Conservation (phyloP, 2,329 filamentous ascomycete species). For the Cryphonectria parasitica region DNA sequence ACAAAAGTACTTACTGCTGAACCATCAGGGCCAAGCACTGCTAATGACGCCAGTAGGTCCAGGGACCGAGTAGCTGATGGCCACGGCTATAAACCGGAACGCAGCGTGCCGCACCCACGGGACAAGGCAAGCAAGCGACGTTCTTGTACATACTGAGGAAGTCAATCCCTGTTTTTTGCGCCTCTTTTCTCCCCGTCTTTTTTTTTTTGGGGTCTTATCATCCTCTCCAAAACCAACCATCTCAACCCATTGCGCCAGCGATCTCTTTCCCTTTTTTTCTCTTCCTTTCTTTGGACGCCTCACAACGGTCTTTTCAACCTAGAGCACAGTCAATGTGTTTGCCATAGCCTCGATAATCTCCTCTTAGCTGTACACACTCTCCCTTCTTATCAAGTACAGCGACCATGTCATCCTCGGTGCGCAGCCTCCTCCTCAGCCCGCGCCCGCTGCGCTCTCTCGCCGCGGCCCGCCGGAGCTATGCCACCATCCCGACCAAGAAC, state of each 20-base stretch:
- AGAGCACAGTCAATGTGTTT: not conserved
- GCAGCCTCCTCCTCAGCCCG: slow-evolving; percentile 37
- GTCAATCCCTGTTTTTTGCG: not conserved
- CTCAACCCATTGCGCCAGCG: not conserved
- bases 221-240: not conserved
- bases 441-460: slow-evolving; percentile 34
- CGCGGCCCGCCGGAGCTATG: slow-evolving; percentile 31
- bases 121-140: not conserved
- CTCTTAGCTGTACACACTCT: not conserved
- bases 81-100: too few species aligned
- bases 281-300: not conserved
- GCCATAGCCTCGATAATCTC: not conserved
- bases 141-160: not conserved
- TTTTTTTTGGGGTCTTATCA: not conserved
- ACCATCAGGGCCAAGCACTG: too few species aligned
- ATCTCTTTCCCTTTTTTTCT: too few species aligned
- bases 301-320: not conserved
- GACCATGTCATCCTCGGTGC: slow-evolving; percentile 25
- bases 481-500: slow-evolving; percentile 37
- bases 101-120: not conserved
- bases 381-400: not conserved
- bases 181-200: not conserved
- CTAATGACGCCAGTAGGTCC: too few species aligned
- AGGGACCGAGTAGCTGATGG: too few species aligned
- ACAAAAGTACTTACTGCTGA: too few species aligned